Conservation (phyloP, 495 filamentous ascomycete species). For the Articulospora tetracladia region DNA sequence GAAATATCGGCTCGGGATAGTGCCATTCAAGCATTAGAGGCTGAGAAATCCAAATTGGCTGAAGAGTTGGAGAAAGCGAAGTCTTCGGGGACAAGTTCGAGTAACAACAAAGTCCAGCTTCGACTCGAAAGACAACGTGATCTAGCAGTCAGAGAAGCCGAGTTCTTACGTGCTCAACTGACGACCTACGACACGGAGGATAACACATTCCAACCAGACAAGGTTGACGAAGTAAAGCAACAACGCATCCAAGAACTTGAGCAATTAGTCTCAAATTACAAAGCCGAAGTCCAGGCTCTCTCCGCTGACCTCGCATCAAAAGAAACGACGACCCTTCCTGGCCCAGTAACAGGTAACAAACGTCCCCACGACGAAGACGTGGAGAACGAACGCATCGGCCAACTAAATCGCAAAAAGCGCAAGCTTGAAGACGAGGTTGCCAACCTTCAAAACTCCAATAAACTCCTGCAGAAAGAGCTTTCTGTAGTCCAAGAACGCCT, state of each 20-base stretch:
- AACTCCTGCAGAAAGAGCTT: conserved; percentile 70
- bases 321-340: conserved; percentile 34
- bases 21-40: conserved; percentile 66
- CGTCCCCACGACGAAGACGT: conserved; percentile 48
- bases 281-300: conserved; percentile 72
- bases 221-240: conserved; percentile 70
- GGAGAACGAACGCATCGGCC: conserved; percentile 73
- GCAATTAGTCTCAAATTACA: conserved; percentile 80
- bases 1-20: conserved; percentile 79
- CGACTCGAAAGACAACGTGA: conserved; percentile 74
- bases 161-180: conserved; percentile 87
- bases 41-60: conserved; percentile 55
- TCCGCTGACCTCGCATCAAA: conserved; percentile 66
- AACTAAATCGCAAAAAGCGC: conserved; percentile 78
- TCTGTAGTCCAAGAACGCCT: conserved; percentile 68
- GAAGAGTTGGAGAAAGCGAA: conserved; percentile 70
- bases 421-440: conserved; percentile 76
- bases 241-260: conserved; percentile 80
- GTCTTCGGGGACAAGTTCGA: conserved; percentile 31
- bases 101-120: conserved; percentile 58
- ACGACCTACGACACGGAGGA: conserved; percentile 91
- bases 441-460: conserved; percentile 59
- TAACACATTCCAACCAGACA: conserved; percentile 72
- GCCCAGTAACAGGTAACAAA: conserved; percentile 42
- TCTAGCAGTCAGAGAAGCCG: conserved; percentile 85